These are phyloP conservation scores for Paramecium bursaria DNA, from an alignment of 73 alveolate genomes.

Conservation along the genomic window DNA sequence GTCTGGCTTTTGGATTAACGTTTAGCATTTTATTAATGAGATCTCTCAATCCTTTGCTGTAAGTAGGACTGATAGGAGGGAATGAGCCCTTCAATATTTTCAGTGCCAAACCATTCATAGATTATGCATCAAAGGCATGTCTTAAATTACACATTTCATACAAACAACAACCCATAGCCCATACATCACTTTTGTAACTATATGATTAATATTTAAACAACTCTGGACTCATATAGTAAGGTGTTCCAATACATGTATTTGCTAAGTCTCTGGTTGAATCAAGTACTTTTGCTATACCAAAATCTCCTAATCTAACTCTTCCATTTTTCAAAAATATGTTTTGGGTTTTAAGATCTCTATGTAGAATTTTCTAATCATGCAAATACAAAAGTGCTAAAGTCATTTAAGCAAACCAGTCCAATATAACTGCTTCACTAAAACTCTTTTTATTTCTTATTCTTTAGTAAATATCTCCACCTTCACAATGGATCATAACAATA, in stretches of 20 bases:
- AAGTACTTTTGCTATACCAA: slow-evolving; percentile 97
- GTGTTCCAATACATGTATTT: slow-evolving; percentile 96
- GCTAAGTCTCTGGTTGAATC: slow-evolving; percentile 97
- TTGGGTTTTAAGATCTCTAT: slow-evolving; percentile 97
- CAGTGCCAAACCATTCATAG: slow-evolving; percentile 97
- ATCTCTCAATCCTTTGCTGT: slow-evolving; percentile 92
- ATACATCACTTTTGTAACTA: slow-evolving; percentile 96
- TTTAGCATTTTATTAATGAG: slow-evolving; percentile 92
- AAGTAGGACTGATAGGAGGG: slow-evolving; percentile 90
- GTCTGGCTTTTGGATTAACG: slow-evolving; percentile 92
- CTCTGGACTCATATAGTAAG: slow-evolving; percentile 99
- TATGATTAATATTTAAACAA: slow-evolving; percentile 96
- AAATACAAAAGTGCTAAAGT: slow-evolving; percentile 95
- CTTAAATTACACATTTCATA: slow-evolving; percentile 97
- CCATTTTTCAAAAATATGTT: slow-evolving; percentile 97
- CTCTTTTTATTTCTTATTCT: slow-evolving; percentile 93
- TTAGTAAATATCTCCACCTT: slow-evolving; percentile 98
- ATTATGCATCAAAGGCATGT: slow-evolving; percentile 98
- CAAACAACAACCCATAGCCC: slow-evolving; percentile 99
- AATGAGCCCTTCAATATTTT: slow-evolving; percentile 96
- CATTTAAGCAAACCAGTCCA: slow-evolving; percentile 95
- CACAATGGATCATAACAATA: slow-evolving; percentile 98
- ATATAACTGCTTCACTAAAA: slow-evolving; percentile 91
- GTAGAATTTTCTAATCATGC: slow-evolving; percentile 98
- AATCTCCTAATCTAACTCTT: slow-evolving; percentile 97